Percentiles rank a stretch among this genome's conserved stretches.
These are phyloP conservation scores for Phaeophleospora eucalypticola DNA, from an alignment of 2,329 filamentous ascomycete genomes.

Conservation along the genomic window DNA sequence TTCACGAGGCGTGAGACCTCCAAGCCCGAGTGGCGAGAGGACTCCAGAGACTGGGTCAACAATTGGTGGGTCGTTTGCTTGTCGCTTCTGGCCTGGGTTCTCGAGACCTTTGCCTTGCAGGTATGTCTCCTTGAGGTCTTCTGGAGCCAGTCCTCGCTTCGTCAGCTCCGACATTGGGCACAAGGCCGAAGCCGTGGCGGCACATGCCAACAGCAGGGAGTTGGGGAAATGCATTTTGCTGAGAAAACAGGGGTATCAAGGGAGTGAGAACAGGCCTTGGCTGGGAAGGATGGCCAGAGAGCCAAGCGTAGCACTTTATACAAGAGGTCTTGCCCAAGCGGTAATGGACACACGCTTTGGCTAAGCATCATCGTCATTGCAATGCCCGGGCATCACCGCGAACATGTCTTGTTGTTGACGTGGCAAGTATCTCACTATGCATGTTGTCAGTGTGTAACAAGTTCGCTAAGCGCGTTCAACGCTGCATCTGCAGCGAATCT, in stretches of 20 bases:
- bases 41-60: conserved; percentile 15
- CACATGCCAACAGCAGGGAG: conserved; percentile 3
- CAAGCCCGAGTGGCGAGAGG: conserved; percentile 15
- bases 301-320: no score
- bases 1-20: conserved; percentile 12
- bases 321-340: no score
- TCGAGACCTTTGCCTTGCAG: conserved; percentile 6
- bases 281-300: no score
- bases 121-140: conserved; percentile 7
- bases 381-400: no score
- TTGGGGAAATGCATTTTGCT: conserved; percentile 7
- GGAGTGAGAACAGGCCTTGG: no score
- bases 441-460: no score
- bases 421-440: no score
- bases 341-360: no score
- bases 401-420: no score
- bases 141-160: conserved; percentile 9
- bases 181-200: conserved; percentile 9
- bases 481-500: no score
- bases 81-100: conserved; percentile 10
- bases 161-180: conserved; percentile 14
- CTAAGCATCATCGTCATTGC: no score
- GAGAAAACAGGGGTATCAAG: not conserved
- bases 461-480: no score
- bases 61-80: conserved; percentile 12